A percentile compares a stretch with the other conserved stretches of the same genome.
These are phyloP conservation scores for Globisporangium cylindrosporum DNA, from an alignment of 352 stramenopile genomes.

Conservation along the genomic window DNA sequence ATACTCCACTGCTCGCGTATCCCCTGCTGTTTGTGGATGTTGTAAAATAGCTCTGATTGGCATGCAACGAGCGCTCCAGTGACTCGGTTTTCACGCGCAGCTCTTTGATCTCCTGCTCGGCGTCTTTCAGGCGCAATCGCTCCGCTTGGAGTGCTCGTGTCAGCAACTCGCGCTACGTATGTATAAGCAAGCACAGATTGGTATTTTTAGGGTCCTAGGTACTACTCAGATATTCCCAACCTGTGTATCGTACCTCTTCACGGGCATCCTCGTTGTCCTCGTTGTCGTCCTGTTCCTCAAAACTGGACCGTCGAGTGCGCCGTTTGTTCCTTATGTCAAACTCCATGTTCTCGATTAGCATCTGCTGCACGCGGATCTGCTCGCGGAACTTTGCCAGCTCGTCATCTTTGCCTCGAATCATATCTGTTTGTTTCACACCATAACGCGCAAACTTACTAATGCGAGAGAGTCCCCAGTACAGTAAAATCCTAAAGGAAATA, in stretches of 20 bases:
- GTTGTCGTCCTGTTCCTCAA: slow-evolving; percentile 11
- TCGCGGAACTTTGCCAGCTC: slow-evolving; percentile 38
- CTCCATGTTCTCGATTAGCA: slow-evolving; percentile 57
- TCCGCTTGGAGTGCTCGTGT: slow-evolving; percentile 18
- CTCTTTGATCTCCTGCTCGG: slow-evolving; percentile 15
- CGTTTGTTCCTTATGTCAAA: slow-evolving; percentile 27
- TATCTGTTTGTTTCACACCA: slow-evolving; percentile 20
- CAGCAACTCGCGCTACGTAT: slow-evolving; percentile 19
- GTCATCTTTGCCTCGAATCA: slow-evolving; percentile 34
- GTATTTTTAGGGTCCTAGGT: neutral
- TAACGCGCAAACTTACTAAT: neutral
- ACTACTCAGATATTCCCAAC: neutral
- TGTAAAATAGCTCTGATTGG: neutral
- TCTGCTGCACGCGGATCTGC: slow-evolving; percentile 63
- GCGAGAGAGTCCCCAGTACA: no score
- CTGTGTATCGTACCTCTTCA: slow-evolving; percentile 33
- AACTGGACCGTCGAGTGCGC: neutral
- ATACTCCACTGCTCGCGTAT: neutral
- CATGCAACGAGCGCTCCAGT: slow-evolving; percentile 9
- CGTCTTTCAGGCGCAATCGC: slow-evolving; percentile 9
- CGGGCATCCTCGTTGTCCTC: slow-evolving; percentile 19
- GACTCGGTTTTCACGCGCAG: slow-evolving; percentile 5
- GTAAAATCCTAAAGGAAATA: no score
- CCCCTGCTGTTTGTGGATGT: neutral
- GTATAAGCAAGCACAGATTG: neutral